These are phyloP conservation scores for Lachnellula hyalina DNA, from an alignment of 2,329 filamentous ascomycete genomes.

Conservation along the genomic window DNA sequence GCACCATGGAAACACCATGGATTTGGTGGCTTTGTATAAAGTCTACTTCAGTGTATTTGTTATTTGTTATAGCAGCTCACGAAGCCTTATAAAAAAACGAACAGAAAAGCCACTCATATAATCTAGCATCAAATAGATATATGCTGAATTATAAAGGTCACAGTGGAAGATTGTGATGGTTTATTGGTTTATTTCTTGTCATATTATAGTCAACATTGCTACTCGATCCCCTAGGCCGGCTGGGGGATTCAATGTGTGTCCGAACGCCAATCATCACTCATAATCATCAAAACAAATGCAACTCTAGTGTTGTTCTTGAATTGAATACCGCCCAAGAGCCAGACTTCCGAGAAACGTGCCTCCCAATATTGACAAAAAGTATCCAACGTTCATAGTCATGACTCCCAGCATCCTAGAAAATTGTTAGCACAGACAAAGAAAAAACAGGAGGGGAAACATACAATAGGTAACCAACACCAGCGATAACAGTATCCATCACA, in stretches of 20 bases:
- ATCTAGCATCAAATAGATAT: too few relatives aligned
- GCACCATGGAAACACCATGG: too few relatives aligned
- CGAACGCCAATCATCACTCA: conserved; percentile 4
- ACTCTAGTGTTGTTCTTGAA: conserved; percentile 17
- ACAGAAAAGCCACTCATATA: too few relatives aligned
- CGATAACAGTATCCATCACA: conserved; percentile 62
- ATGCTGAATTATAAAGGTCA: too few relatives aligned
- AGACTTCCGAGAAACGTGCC: conserved; percentile 84
- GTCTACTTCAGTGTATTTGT: too few relatives aligned
- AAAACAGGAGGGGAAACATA: conserved; percentile 44
- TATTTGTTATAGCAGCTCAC: too few relatives aligned
- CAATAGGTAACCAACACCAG: conserved; percentile 81
- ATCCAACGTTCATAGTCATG: conserved; percentile 85
- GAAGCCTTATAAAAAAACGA: too few relatives aligned
- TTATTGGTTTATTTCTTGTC: not conserved
- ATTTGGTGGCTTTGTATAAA: too few relatives aligned
- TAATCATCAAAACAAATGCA: not conserved
- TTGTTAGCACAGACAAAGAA: conserved; percentile 11
- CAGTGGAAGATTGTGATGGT: not conserved
- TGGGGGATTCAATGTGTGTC: conserved; percentile 4
- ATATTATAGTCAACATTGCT: not conserved
- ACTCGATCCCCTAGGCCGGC: conserved; percentile 2
- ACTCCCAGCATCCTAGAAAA: conserved; percentile 75
- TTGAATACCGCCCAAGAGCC: conserved; percentile 28
- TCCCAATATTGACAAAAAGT: conserved; percentile 73